These are phyloP conservation scores for Saccharomycopsis capsularis DNA, from an alignment of 805 yeast species.

Conservation along the genomic window DNA sequence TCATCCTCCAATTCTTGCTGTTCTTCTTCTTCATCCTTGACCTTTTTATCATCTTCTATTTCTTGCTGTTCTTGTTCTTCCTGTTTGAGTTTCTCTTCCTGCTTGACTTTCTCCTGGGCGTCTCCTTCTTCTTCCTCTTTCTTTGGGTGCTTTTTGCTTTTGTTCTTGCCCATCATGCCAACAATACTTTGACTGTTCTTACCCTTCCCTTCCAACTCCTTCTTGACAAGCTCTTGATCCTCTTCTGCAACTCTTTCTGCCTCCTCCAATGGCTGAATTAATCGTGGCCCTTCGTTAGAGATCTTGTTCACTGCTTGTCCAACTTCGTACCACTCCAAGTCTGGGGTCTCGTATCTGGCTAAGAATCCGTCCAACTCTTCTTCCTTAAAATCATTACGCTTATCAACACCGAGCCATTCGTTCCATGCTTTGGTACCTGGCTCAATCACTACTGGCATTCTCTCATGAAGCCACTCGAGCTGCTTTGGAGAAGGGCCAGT, in stretches of 20 bases:
- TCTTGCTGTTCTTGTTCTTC: too few species aligned
- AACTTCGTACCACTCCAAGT: conserved; percentile 51
- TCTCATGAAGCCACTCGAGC: conserved; percentile 59
- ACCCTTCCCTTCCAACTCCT: neutral
- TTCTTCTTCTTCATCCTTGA: neutral
- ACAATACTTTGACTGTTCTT: neutral
- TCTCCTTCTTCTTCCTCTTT: neutral
- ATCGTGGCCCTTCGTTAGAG: conserved; percentile 34
- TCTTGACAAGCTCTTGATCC: neutral
- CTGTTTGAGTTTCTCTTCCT: too few species aligned
- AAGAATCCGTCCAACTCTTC: conserved; percentile 33
- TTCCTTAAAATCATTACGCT: conserved; percentile 1
- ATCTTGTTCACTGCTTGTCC: conserved; percentile 58
- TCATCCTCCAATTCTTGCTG: neutral
- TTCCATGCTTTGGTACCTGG: conserved; percentile 55
- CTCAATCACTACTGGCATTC: conserved; percentile 70
- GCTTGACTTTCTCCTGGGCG: too few species aligned
- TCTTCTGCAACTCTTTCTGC: neutral
- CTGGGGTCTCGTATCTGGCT: conserved; percentile 30
- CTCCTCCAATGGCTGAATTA: conserved; percentile 26
- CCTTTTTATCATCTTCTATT: neutral
- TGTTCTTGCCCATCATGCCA: neutral
- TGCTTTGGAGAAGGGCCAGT: conserved; percentile 65
- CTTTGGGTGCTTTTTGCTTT: neutral
- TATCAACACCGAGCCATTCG: conserved; percentile 51